Conservation (phyloP, 768 basidiomycete genomes). For the Termitomyces sp. region DNA sequence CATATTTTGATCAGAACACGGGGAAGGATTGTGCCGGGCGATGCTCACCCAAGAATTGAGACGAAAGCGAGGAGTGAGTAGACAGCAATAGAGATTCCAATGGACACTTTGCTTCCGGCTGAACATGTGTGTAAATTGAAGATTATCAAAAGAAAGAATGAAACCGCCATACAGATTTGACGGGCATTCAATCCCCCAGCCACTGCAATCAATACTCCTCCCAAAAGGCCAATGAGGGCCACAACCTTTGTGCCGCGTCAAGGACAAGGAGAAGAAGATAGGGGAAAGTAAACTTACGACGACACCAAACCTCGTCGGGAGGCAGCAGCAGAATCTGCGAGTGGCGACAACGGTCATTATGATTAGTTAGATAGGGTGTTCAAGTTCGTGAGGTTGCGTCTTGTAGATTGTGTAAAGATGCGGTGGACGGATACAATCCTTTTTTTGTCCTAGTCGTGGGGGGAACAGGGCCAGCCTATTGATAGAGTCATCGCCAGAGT, state of each 20-base stretch:
- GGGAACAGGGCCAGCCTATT: constrained; percentile 48
- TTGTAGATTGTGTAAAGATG: constrained; percentile 6
- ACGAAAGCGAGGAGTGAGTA: constrained; percentile 39
- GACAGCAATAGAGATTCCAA: constrained; percentile 38
- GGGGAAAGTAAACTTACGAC: constrained; percentile 29
- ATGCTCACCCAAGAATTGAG: constrained; percentile 41
- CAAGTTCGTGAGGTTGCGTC: constrained; percentile 4
- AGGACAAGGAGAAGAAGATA: neutral
- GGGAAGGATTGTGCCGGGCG: neutral
- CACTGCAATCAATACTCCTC: constrained; percentile 37
- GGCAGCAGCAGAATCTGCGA: constrained; percentile 49
- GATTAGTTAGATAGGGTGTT: constrained; percentile 6
- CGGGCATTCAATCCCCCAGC: constrained; percentile 20
- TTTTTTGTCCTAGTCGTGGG: constrained; percentile 11
- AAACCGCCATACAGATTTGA: constrained; percentile 6
- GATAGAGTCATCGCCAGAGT: constrained; percentile 6
- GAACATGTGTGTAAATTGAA: neutral
- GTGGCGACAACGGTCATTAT: constrained; percentile 33
- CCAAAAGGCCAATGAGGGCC: constrained; percentile 40
- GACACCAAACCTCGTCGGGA: constrained; percentile 46
- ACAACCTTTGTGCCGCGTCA: constrained; percentile 29
- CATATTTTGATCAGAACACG: neutral
- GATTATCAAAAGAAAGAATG: neutral
- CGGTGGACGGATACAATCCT: constrained; percentile 16
- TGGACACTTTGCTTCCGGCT: constrained; percentile 36